Base-by-base conservation (phyloP, 257 asterid species). In the Penstemon barbatus region DNA sequence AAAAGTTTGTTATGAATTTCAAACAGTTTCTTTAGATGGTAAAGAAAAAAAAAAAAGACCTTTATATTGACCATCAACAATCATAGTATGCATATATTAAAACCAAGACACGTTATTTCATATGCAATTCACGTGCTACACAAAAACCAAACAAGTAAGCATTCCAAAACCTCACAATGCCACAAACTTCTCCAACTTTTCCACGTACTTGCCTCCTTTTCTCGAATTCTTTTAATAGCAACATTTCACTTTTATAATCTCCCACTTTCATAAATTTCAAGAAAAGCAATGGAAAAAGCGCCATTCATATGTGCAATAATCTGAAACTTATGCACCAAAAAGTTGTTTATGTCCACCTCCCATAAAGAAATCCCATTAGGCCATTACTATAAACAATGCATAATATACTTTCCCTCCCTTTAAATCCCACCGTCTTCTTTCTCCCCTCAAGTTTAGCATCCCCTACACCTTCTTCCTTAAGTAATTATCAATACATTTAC, bases 401-500 rank as follows among this genome's bases (percentile, higher is more conserved):
- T 25, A 25, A 25, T 25, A 25, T 25, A 25, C 33, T 25, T 25
- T 1, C 33, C 84, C 83, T 63, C 78, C 72, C 74, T 76, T 79
- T 69, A 70, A 81, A 82, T 74, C 87, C 74, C 76, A 62, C 79
- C 76, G 50, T 44, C 71, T 4, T 75, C 75, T 74, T 77, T 64
- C 72, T 53, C 79, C 57, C 66, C 66, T 58, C 83, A 86, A 80
- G 88, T 78, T 85, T 83, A 82, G 92, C 77, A 86, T 81, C 86
- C 79, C 66, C 40, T 43, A n/a, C 73, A 66, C 84, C 97, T 85
- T 91, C 85, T 70, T 78, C 85, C 33, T 82, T 77, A 89, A 89
- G 96, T 56, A 84, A 83, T 12, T 66, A 66, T 45, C 25, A 41
- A 74, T 5, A 19, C 65, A 68, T 53, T 49, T n/a, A 65, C 72